A percentile compares a stretch with the other conserved stretches of the same genome.
Conservation (phyloP, 306 rosid genomes). For the Malus domestica region ASM211411v1 NC_041790.1:13134001-13134500, state of each 20-base stretch:
- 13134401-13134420: conserved; percentile 36
- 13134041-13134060: conserved; percentile 42
- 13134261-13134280: conserved; percentile 75
- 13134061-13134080: conserved; percentile 39
- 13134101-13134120: conserved; percentile 35
- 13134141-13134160: conserved; percentile 93
- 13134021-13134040: conserved; percentile 40
- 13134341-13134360: conserved; percentile 85
- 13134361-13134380: conserved; percentile 74
- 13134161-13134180: conserved; percentile 61
- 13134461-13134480: conserved; percentile 45
- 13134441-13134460: conserved; percentile 32
- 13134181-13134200: conserved; percentile 92
- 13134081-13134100: conserved; percentile 57
- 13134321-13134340: conserved; percentile 99
- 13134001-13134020: conserved; percentile 55
- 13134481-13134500: conserved; percentile 54
- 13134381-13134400: conserved; percentile 43
- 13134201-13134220: conserved; percentile 98
- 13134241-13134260: conserved; percentile 43
- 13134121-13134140: conserved; percentile 38
- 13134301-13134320: conserved; percentile 99
- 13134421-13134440: conserved; percentile 52
- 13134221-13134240: conserved; percentile 62
- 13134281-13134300: conserved; percentile 92